These are phyloP conservation scores for Cercospora sojina DNA, from an alignment of 2,329 filamentous ascomycete species.

Conservation along the genomic window DNA sequence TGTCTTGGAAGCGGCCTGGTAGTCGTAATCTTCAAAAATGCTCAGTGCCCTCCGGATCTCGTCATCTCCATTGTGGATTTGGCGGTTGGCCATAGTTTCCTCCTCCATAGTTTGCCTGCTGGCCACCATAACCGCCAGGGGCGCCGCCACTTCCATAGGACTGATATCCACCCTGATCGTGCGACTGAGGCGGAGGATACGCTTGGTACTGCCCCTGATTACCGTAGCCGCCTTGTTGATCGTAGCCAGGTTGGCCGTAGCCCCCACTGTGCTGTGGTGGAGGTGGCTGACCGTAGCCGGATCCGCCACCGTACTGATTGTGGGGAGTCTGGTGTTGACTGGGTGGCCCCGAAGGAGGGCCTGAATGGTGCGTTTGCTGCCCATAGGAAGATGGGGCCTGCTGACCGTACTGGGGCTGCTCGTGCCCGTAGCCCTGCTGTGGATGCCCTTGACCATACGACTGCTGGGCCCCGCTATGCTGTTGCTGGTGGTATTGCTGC, in stretches of 20 bases:
- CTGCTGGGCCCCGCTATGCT: slow-evolving; percentile 11
- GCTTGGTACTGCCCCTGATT: slow-evolving; percentile 22
- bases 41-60: background rate
- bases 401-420: slow-evolving; percentile 31
- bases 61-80: slow-evolving; percentile 34
- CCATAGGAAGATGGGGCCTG: slow-evolving; percentile 22
- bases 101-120: slow-evolving; percentile 28
- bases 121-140: slow-evolving; percentile 24
- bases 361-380: slow-evolving; percentile 17
- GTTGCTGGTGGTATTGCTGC: slow-evolving; percentile 23
- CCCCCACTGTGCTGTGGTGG: slow-evolving; percentile 17
- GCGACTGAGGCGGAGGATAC: slow-evolving; percentile 19
- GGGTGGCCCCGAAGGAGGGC: slow-evolving; percentile 13
- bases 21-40: background rate
- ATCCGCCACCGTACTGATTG: slow-evolving; percentile 22
- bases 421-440: slow-evolving; percentile 26
- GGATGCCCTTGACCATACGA: slow-evolving; percentile 21
- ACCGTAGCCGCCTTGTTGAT: slow-evolving; percentile 17
- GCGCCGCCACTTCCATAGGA: slow-evolving; percentile 18
- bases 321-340: slow-evolving; percentile 24
- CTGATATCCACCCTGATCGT: slow-evolving; percentile 28
- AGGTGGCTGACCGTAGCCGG: slow-evolving; percentile 16
- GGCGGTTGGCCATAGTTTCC: slow-evolving; percentile 27
- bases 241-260: slow-evolving; percentile 21
- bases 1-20: slow-evolving; percentile 1